Base-by-base conservation (phyloP, 2,329 filamentous ascomycete species). In the Alternaria viburni region DNA sequence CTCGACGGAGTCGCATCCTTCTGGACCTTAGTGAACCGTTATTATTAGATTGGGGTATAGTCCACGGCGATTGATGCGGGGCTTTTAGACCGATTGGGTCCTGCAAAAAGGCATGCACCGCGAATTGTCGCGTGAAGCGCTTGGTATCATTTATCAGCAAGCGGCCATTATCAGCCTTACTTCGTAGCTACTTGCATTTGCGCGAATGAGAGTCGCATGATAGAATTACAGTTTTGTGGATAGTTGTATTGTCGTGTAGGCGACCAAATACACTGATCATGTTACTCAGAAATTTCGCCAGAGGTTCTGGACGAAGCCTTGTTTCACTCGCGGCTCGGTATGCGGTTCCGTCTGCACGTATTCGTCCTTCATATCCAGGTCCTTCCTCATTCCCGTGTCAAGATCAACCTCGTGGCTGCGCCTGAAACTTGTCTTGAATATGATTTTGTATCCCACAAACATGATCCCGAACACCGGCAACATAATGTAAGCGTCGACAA, bases 401-500 rank as follows among this genome's bases (percentile, higher is more conserved):
- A 82, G 64, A 67, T 82, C 79, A 15, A 82, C 76, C 55, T 82
- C 79, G 36, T 78, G 64, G 13, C 72, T 69, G 10, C 72, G 68
- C 70, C 72, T 73, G 52, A 76, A 80, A 13, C 63, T 73, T 6
- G 81, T 82, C 65, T 77, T 78, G 66, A 77, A 77, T 59, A 74
- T 77, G 10, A 85, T 62, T 65, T 86, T 87, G 69, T 84, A 87
- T 0, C 76, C 78, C 17, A 83, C 62, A 36, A 81, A 83, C 23
- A 86, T 81, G 3, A 84, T 59, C 2, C 78, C 76, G 61, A 87
- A 87, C 3, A 87, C 73, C 1, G 83, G 84, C 1, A 87, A 65
- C 25, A 87, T 70, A 30, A 87, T 85, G 60, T 87, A 87, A 21
- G 83, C 84, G 61, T 86, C 81, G 1, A 87, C 84, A 62, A 87